Evolutionary conservation across 352 stramenopile genomes (phyloP).

Genomic region (Phytopythium litorale): DNA sequence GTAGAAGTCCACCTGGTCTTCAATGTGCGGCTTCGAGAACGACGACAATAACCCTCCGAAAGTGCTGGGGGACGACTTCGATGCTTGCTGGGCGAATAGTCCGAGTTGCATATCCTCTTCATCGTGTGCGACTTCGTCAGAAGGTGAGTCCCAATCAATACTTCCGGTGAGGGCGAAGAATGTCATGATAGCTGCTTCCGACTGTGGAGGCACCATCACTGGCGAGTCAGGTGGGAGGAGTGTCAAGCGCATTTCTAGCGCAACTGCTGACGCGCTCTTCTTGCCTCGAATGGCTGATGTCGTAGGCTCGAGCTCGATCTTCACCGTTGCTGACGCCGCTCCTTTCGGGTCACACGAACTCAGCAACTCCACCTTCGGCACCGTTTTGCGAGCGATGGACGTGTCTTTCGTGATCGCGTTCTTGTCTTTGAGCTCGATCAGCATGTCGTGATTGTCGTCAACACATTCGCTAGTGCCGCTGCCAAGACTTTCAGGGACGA

Average conservation of each 20-base stretch:
- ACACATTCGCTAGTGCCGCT: background rate
- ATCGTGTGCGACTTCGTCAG: background rate
- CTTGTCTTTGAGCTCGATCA: conserved; percentile 38
- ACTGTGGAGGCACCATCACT: background rate
- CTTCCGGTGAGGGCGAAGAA: background rate
- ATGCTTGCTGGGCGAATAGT: background rate
- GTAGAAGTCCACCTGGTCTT: conserved; percentile 4
- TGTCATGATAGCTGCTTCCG: conserved; percentile 3
- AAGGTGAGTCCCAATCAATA: background rate
- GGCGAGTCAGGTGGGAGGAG: background rate
- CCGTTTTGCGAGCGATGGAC: conserved; percentile 14
- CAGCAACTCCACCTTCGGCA: background rate
- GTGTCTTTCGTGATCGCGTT: conserved; percentile 40
- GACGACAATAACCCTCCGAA: background rate
- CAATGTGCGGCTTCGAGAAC: background rate
- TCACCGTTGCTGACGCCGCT: background rate
- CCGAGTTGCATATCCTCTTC: background rate
- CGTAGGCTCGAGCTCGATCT: background rate
- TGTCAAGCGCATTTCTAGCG: conserved; percentile 3
- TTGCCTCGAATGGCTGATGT: background rate
- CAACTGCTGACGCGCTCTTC: background rate
- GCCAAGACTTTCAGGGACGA: conserved; percentile 1
- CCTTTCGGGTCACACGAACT: background rate
- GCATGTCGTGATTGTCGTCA: conserved; percentile 7
- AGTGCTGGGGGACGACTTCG: background rate